These are phyloP conservation scores for Rhizoctonia solani DNA, from an alignment of 1,284 basidiomycete species.

Conservation along the genomic window DNA sequence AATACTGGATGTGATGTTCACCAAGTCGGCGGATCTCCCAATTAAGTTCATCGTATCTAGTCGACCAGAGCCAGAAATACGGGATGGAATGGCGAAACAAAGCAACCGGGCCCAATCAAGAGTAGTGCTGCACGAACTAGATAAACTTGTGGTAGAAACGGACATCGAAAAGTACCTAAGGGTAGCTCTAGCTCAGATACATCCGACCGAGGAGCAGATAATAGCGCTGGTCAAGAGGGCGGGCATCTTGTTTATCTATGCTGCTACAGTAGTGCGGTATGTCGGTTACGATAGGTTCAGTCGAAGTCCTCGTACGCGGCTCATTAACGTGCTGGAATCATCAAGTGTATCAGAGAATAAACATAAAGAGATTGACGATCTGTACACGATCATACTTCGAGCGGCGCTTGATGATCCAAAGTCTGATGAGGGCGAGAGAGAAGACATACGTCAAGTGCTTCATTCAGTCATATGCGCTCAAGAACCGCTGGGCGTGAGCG, in stretches of 20 bases:
- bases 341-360: background rate
- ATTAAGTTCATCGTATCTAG: conserved; percentile 27
- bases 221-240: background rate
- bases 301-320: background rate
- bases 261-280: conserved; percentile 4
- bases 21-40: background rate
- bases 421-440: background rate
- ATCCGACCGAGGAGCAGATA: background rate
- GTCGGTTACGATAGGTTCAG: background rate
- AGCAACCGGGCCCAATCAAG: background rate
- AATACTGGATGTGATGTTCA: background rate
- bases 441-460: background rate
- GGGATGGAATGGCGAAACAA: background rate
- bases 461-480: background rate
- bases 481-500: background rate
- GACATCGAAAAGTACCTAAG: conserved; percentile 1
- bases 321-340: background rate
- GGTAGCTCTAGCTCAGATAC: background rate
- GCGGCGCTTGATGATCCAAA: background rate
- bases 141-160: background rate
- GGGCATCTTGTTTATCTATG: conserved; percentile 11
- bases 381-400: background rate
- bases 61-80: conserved; percentile 9
- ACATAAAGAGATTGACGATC: background rate
- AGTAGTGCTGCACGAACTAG: conserved; percentile 2